phyloP scores from a whole-genome alignment of 106 monocot genomes.

The Dendrobium chrysotoxum region DNA sequence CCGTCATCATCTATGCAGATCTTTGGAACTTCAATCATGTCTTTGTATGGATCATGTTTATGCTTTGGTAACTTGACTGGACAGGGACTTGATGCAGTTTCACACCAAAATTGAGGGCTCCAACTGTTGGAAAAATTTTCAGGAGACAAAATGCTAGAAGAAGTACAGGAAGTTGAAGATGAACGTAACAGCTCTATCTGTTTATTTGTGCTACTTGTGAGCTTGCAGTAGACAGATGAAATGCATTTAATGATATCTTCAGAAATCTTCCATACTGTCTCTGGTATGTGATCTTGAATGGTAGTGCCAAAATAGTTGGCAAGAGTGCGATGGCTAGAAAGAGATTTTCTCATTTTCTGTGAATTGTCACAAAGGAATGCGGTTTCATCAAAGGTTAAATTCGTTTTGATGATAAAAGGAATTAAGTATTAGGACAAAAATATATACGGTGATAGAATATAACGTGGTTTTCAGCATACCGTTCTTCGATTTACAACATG shows the following conservation, averaged over 20 bases:
- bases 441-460: background rate
- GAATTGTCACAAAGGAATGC: background rate
- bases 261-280: slow-evolving; percentile 61
- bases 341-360: slow-evolving; percentile 30
- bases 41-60: slow-evolving; percentile 25
- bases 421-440: background rate
- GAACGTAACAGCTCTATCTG: slow-evolving; percentile 26
- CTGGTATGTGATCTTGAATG: slow-evolving; percentile 49
- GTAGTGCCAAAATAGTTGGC: slow-evolving; percentile 71
- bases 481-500: background rate
- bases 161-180: slow-evolving; percentile 51
- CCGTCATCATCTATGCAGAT: slow-evolving; percentile 59
- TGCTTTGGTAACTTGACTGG: slow-evolving; percentile 24
- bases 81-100: slow-evolving; percentile 31
- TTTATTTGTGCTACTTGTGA: slow-evolving; percentile 28
- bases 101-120: slow-evolving; percentile 50
- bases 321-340: slow-evolving; percentile 41
- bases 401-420: background rate
- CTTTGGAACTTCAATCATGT: slow-evolving; percentile 44
- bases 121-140: slow-evolving; percentile 41
- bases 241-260: slow-evolving; percentile 90
- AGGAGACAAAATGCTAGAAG: slow-evolving; percentile 63
- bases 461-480: background rate
- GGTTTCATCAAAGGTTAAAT: background rate
- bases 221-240: slow-evolving; percentile 70